Base-by-base conservation (phyloP, 1,284 basidiomycete species). In the Cutaneotrichosporon sp. region DNA sequence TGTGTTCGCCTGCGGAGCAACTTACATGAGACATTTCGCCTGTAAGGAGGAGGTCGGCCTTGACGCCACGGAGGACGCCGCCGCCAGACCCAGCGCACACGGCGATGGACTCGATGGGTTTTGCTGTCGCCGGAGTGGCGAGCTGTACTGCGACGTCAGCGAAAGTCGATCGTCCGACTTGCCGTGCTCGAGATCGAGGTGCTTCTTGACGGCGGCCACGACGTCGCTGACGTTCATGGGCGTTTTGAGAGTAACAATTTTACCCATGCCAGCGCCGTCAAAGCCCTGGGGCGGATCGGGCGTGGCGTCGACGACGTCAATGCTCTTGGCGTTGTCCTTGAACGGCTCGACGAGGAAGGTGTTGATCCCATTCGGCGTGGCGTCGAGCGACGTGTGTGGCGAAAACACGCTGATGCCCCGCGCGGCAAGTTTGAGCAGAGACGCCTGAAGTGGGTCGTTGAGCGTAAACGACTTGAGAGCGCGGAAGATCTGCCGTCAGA, bases 1-100 rank as follows among this genome's bases (percentile, higher is more conserved):
- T 54, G 46, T 40, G 20, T 43, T 37, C 50, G 30, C 48, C 1
- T 12, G 23, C 21, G 15, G 9, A 46, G 72, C 10, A 15, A 65
- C 84, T 56, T 73, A 89, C 88, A 74, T 93, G 90, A 22, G 80
- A 73, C 88, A 93, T 90, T 73, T 93, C 90, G n/a, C 90, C 90
- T 1, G 90, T 94, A 63, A 90, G 80, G 69, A 88, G 88, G 22
- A 90, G 80, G 69, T 93, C 88, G 39, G 88, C 88, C 33, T 81
- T 75, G 51, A 82, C 79, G 46, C 81, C 84, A 38, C 79, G 70
- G 37, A 94, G 80, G 72, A 90, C 78, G 40, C 84, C 84, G 2
- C 82, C 86, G 26, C 68, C 68, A 46, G 49, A 84, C 23, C 90
- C 90, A 30, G 89, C 90, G 70, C 90, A 92, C 53, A 94, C 84